A percentile compares a stretch with the other conserved stretches of the same genome.
Conservation (phyloP, 2,329 filamentous ascomycete species). For the Hymenoscyphus infarciens region DNA sequence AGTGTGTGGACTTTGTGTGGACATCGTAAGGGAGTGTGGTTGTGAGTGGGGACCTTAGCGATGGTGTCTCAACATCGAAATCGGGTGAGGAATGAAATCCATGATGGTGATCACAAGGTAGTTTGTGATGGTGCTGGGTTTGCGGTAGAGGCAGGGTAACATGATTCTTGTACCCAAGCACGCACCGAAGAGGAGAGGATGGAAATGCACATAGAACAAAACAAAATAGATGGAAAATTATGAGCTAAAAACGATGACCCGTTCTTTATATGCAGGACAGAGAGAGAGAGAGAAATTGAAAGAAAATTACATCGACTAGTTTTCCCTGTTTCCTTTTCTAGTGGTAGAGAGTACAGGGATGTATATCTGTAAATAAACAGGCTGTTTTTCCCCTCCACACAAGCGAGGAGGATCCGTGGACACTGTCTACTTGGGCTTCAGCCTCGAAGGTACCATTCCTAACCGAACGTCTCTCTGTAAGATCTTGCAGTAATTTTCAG, state of each 20-base stretch:
- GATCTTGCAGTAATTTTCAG: neutral
- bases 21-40: neutral
- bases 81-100: no score
- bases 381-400: neutral
- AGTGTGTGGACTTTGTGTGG: neutral
- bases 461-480: neutral
- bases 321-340: neutral
- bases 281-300: no score
- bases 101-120: no score
- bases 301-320: neutral
- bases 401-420: neutral
- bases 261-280: no score
- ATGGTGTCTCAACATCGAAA: neutral
- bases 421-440: neutral
- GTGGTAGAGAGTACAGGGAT: neutral
- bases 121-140: no score
- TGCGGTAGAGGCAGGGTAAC: no score
- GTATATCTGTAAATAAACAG: neutral
- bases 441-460: neutral
- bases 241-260: no score
- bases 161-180: no score
- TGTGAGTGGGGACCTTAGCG: neutral
- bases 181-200: no score
- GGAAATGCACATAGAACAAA: no score
- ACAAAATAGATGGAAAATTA: no score